Percentiles rank a stretch among this genome's conserved stretches.
Conservation (phyloP, 371 early-diverging fungal species). For the Circinella umbellata region DNA sequence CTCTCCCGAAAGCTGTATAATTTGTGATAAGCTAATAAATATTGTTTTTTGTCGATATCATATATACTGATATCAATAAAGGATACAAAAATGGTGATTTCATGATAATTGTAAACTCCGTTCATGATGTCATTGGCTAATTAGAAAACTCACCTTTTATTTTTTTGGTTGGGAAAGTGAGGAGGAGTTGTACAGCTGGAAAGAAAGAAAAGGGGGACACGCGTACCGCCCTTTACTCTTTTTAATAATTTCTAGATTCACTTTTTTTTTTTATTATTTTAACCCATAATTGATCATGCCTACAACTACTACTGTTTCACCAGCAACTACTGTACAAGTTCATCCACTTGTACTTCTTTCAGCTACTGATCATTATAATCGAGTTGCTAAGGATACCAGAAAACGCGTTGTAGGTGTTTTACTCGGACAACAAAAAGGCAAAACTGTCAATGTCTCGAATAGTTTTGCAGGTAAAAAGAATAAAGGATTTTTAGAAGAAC, state of each 20-base stretch:
- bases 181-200: no score
- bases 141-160: no score
- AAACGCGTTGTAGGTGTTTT: slow-evolving; percentile 99
- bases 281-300: slow-evolving; percentile 26
- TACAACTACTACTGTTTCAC: slow-evolving; percentile 48
- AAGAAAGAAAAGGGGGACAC: slow-evolving; percentile 1
- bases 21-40: no score
- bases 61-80: no score
- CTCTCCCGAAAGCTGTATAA: no score
- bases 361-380: slow-evolving; percentile 99
- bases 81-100: no score
- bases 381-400: slow-evolving; percentile 93
- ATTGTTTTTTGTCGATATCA: no score
- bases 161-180: no score
- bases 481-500: no score
- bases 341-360: slow-evolving; percentile 99
- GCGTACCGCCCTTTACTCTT: neutral
- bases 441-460: slow-evolving; percentile 96
- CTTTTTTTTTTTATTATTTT: neutral
- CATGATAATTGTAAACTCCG: neutral
- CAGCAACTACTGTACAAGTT: slow-evolving; percentile 77
- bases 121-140: slow-evolving; percentile 9
- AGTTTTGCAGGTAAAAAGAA: slow-evolving; percentile 90
- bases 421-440: slow-evolving; percentile 93
- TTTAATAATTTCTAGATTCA: neutral